Conservation (phyloP, 139 green algal genomes). For the Dunaliella sp. region DNA sequence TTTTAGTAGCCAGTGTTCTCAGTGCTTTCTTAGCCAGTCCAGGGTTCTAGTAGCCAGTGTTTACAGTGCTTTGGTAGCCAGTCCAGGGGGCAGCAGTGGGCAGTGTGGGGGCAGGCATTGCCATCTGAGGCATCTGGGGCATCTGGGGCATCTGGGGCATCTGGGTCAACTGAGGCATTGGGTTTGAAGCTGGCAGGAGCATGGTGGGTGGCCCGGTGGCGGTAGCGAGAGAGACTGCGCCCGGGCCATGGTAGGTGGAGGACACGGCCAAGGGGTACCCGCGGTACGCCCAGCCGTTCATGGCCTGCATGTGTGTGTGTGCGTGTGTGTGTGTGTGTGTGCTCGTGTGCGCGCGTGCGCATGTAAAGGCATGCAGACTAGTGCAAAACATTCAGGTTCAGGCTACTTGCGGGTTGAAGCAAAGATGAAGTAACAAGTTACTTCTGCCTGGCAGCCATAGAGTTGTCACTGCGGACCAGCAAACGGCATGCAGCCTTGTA, state of each 20-base stretch:
- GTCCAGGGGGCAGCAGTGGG: neutral
- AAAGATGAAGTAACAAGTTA: too few relatives aligned
- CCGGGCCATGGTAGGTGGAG: neutral
- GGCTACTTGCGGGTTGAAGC: too few relatives aligned
- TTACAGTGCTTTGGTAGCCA: too few relatives aligned
- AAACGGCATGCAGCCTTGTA: too few relatives aligned
- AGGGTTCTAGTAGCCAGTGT: too few relatives aligned
- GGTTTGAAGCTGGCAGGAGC: neutral
- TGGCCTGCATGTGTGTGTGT: neutral
- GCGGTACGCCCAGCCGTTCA: neutral
- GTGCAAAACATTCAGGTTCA: too few relatives aligned
- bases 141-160: neutral
- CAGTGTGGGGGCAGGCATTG: neutral
- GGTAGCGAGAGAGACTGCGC: neutral
- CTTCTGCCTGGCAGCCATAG: too few relatives aligned
- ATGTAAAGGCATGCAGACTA: too few relatives aligned
- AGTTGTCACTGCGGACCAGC: too few relatives aligned
- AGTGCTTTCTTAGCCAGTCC: too few relatives aligned
- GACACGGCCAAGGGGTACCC: neutral
- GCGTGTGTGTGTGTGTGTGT: neutral
- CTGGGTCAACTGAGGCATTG: neutral
- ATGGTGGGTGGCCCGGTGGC: neutral
- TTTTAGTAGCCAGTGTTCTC: too few relatives aligned
- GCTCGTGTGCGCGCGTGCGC: too few relatives aligned
- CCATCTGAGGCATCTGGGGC: neutral